These are phyloP conservation scores for Lachancea sp. DNA, from an alignment of 805 yeast species.

Conservation along the genomic window DNA sequence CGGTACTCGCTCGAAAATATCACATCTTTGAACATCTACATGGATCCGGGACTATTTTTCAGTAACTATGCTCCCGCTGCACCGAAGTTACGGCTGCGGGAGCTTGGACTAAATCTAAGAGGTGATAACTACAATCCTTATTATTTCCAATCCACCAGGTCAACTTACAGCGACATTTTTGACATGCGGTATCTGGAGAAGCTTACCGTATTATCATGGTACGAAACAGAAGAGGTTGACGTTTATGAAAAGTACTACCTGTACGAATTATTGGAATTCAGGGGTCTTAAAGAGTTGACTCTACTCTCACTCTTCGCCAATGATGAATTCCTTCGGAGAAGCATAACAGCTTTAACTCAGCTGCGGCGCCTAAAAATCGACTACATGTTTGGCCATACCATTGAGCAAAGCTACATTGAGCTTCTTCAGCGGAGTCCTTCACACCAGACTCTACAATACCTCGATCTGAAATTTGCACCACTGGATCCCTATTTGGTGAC, in stretches of 20 bases:
- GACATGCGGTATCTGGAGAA: constrained; percentile 26
- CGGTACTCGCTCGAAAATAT: constrained; percentile 19
- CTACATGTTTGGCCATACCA: constrained; percentile 25
- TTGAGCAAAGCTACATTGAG: constrained; percentile 19
- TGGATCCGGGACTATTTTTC: constrained; percentile 24
- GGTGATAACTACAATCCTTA: constrained; percentile 22
- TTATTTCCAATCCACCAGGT: constrained; percentile 11
- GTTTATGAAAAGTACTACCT: constrained; percentile 24
- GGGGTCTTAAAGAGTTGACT: constrained; percentile 29
- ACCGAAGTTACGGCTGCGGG: constrained; percentile 16
- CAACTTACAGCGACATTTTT: constrained; percentile 28
- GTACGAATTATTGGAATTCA: constrained; percentile 29
- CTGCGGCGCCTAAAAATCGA: constrained; percentile 33
- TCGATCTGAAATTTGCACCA: constrained; percentile 30
- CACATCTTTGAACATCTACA: constrained; percentile 22
- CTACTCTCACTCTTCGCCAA: constrained; percentile 30
- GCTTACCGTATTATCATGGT: constrained; percentile 37
- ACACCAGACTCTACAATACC: constrained; percentile 23
- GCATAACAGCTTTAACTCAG: constrained; percentile 21
- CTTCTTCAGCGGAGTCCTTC: constrained; percentile 22
- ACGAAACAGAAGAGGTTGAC: constrained; percentile 22
- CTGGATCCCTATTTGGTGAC: constrained; percentile 19
- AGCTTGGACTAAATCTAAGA: constrained; percentile 26
- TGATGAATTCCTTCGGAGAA: constrained; percentile 20
- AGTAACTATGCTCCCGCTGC: constrained; percentile 9